A percentile compares a stretch with the other conserved stretches of the same genome.
phyloP scores from a whole-genome alignment of 148 eudicot genomes.

The Cornus suecica region DNA sequence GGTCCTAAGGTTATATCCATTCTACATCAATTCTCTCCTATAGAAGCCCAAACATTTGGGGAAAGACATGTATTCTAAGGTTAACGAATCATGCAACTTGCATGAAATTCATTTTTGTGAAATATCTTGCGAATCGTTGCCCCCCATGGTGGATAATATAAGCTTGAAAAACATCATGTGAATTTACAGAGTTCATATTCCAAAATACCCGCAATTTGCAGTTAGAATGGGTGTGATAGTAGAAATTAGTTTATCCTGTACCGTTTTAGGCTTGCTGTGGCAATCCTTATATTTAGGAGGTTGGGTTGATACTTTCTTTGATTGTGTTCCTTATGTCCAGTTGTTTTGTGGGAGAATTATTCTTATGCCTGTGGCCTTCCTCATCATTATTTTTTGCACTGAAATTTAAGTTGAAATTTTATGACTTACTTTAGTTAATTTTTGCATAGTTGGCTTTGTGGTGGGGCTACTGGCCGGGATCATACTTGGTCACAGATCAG shows the following conservation, averaged over 20 bases:
- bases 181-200: neutral
- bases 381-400: neutral
- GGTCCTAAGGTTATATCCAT: too few species aligned
- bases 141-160: too few species aligned
- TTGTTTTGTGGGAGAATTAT: neutral
- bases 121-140: too few species aligned
- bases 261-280: neutral
- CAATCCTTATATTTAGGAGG: neutral
- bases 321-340: too few species aligned
- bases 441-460: constrained; percentile 58
- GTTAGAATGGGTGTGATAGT: neutral
- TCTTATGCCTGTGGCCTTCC: neutral
- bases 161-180: too few species aligned
- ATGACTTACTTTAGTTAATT: constrained; percentile 4
- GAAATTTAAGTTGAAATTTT: neutral
- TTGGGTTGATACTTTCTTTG: neutral
- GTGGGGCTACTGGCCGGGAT: constrained; percentile 49
- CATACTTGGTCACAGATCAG: constrained; percentile 49
- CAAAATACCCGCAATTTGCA: neutral
- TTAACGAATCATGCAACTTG: neutral
- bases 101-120: neutral
- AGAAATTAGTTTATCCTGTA: neutral
- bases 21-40: too few species aligned
- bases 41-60: too few species aligned
- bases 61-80: too few species aligned